Evolutionary conservation across 2,329 filamentous ascomycete genomes (phyloP), one percentile per base, ranked within the genome.

Genomic region (Huntiella abstrusa): DNA sequence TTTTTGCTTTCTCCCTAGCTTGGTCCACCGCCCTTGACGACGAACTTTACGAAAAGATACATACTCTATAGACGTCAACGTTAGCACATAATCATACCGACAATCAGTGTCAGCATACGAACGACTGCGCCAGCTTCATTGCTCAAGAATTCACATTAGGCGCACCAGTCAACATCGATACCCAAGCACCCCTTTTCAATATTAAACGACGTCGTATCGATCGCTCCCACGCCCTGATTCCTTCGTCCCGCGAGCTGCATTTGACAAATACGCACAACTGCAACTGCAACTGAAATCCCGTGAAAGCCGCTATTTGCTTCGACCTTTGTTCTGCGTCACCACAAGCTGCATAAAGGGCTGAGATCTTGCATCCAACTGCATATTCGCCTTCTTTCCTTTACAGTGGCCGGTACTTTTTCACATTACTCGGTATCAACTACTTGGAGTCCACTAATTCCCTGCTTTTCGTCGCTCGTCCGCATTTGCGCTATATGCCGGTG

Each of bases 401-500:
- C 28, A 12, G 41, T 43, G 41, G 33, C 15, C 28, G 13, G 16
- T 12, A 16, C 41, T 16, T n/a, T 12, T 17, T 34, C 12, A 43
- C 13, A 43, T 13, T 11, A 4, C 28, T 36, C 34, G 5, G 22
- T 36, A 33, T 43, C 41, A 12, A 12, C 34, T 33, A 28, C 28
- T 43, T 10, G 34, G 16, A 43, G 41, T 8, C 8, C 13, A 13
- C 41, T 34, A 15, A 8, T 13, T 32, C 6, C 13, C 28, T 8
- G n/a, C n/a, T 22, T 13, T 43, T 8, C 11, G 34, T 19, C 13
- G 33, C 15, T 33, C 28, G 15, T 34, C 34, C 28, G n/a, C 12
- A 15, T 34, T 33, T 34, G 41, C 28, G 41, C 28, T 15, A n/a
- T 22, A 48, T 48, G 46, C 37, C 42, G 41, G 42, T 45, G 42